Percentiles rank a stretch among this genome's conserved stretches.
These are phyloP conservation scores for Mycena kentingensis DNA, from an alignment of 768 basidiomycete species.

Conservation along the genomic window DNA sequence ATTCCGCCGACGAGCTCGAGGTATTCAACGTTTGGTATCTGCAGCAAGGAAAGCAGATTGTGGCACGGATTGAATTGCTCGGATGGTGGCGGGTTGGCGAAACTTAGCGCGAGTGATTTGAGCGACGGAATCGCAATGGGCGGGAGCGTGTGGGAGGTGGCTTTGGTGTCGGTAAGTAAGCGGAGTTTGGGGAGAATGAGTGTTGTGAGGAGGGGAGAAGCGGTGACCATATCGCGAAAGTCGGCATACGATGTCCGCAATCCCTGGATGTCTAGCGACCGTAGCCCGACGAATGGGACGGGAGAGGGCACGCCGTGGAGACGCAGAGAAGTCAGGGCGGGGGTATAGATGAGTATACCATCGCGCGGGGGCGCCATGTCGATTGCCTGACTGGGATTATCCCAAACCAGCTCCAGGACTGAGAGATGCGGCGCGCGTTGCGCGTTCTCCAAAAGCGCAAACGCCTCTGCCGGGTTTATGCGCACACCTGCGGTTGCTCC, in stretches of 20 bases:
- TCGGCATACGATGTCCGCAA: conserved; percentile 11
- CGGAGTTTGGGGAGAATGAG: conserved; percentile 20
- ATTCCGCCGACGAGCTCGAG: conserved; percentile 14
- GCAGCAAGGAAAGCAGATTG: conserved; percentile 12
- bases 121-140: conserved; percentile 20
- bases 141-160: conserved; percentile 2
- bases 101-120: conserved; percentile 17
- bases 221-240: conserved; percentile 16
- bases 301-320: conserved; percentile 19
- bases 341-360: conserved; percentile 15
- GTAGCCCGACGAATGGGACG: conserved; percentile 20
- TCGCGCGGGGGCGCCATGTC: conserved; percentile 8
- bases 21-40: conserved; percentile 20
- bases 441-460: conserved; percentile 19
- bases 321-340: conserved; percentile 10
- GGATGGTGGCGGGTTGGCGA: conserved; percentile 16
- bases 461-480: conserved; percentile 13
- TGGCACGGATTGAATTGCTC: conserved; percentile 15
- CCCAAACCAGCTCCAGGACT: conserved; percentile 10
- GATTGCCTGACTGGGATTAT: not conserved
- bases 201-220: conserved; percentile 16
- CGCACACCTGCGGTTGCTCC: not conserved
- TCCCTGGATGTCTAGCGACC: conserved; percentile 16
- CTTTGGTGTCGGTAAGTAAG: conserved; percentile 9
- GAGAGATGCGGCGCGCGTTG: conserved; percentile 15